These are phyloP conservation scores for Backusella mclennaniae DNA, from an alignment of 192 early-diverging fungal species.

Conservation along the genomic window DNA sequence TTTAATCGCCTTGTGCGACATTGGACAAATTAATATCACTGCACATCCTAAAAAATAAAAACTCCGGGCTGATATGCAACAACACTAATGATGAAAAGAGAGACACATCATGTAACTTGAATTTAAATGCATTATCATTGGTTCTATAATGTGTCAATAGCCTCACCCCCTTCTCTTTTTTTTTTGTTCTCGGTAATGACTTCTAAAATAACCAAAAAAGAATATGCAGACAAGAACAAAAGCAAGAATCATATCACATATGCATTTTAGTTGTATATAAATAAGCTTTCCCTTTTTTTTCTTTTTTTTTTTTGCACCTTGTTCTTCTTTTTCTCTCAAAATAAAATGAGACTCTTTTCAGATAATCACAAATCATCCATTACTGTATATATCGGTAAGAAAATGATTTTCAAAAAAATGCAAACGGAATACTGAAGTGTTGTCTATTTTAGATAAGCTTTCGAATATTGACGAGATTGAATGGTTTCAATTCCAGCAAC, in stretches of 20 bases:
- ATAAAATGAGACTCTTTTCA: constrained; percentile 34
- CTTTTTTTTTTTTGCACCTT: not conserved
- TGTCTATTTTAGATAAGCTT: constrained; percentile 22
- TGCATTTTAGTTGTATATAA: not conserved
- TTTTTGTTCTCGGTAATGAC: not conserved
- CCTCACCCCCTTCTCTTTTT: not conserved
- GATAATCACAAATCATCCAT: constrained; percentile 30
- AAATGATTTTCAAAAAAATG: too few relatives aligned
- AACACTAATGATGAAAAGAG: not conserved
- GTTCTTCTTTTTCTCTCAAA: not conserved
- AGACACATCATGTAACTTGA: not conserved
- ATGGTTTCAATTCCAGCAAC: constrained; percentile 39
- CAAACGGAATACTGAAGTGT: not conserved
- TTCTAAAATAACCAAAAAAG: constrained; percentile 4
- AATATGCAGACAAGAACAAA: not conserved
- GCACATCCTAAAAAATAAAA: not conserved
- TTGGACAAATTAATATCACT: not conserved
- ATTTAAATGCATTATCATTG: not conserved
- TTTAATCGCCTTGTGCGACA: not conserved
- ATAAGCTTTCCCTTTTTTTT: not conserved
- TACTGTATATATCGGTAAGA: constrained; percentile 34
- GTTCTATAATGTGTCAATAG: not conserved
- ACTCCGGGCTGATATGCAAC: not conserved
- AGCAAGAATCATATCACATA: not conserved
- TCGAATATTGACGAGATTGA: constrained; percentile 40